Conservation (phyloP, 2,329 filamentous ascomycete genomes). For the Penicillium capsulatum region DNA sequence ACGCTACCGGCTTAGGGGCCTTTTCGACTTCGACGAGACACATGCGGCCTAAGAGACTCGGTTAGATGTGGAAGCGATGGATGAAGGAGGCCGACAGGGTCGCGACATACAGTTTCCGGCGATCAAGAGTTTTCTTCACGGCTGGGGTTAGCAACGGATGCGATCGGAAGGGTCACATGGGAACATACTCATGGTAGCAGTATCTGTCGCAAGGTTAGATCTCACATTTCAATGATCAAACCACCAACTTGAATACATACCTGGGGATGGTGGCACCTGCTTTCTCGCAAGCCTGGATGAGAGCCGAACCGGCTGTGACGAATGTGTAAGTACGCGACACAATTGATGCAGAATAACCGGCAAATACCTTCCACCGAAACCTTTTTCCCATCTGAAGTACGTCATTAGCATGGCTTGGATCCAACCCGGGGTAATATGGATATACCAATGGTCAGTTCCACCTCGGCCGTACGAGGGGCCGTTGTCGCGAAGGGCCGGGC, state of each 20-base stretch:
- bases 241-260: slow-evolving; percentile 44
- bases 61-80: background rate
- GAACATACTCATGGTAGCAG: slow-evolving; percentile 89
- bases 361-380: slow-evolving; percentile 87
- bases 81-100: background rate
- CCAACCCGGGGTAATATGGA: slow-evolving; percentile 53
- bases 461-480: slow-evolving; percentile 74
- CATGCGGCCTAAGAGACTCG: slow-evolving; percentile 63
- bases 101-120: slow-evolving; percentile 77
- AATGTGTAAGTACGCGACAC: slow-evolving; percentile 24
- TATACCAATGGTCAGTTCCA: slow-evolving; percentile 92
- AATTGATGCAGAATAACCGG: slow-evolving; percentile 3
- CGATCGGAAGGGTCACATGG: slow-evolving; percentile 14
- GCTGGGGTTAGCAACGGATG: slow-evolving; percentile 23
- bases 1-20: slow-evolving; percentile 94
- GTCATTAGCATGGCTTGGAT: slow-evolving; percentile 29
- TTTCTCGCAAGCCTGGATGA: slow-evolving; percentile 99
- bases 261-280: slow-evolving; percentile 84
- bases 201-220: slow-evolving; percentile 60
- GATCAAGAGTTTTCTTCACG: slow-evolving; percentile 85
- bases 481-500: slow-evolving; percentile 79
- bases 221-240: background rate
- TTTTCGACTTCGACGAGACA: slow-evolving; percentile 97
- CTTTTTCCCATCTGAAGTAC: slow-evolving; percentile 81
- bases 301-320: slow-evolving; percentile 76